Evolutionary conservation across 805 yeast genomes (phyloP).

Genomic region (Metschnikowia peoriensis): DNA sequence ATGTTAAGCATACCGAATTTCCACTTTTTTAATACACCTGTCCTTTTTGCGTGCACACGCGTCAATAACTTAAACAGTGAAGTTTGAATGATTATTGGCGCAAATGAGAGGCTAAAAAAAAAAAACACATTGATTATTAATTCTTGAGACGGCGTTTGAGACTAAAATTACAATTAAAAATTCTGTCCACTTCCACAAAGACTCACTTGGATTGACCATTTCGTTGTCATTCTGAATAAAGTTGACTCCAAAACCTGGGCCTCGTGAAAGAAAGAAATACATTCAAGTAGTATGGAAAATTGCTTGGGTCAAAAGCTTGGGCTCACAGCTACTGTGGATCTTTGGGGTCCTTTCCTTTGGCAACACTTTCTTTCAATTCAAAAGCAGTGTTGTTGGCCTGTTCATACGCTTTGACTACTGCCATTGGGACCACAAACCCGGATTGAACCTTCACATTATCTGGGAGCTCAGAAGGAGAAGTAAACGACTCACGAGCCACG

Average conservation of each 20-base stretch:
- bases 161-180: too few species aligned
- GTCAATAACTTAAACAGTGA: too few species aligned
- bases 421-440: slow-evolving; percentile 35
- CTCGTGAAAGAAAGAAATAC: slow-evolving; percentile 27
- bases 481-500: slow-evolving; percentile 32
- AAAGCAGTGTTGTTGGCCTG: slow-evolving; percentile 29
- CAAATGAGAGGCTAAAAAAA: too few species aligned
- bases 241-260: slow-evolving; percentile 30
- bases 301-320: slow-evolving; percentile 28
- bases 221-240: slow-evolving; percentile 36
- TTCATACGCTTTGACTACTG: slow-evolving; percentile 43
- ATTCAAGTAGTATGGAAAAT: slow-evolving; percentile 39
- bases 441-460: slow-evolving; percentile 44
- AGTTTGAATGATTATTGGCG: too few species aligned
- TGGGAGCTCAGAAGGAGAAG: slow-evolving; percentile 36
- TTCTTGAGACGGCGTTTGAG: not conserved
- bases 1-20: too few species aligned
- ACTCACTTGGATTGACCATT: slow-evolving; percentile 44
- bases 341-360: slow-evolving; percentile 27
- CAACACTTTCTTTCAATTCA: slow-evolving; percentile 20
- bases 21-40: too few species aligned
- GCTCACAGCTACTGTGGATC: slow-evolving; percentile 28
- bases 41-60: too few species aligned
- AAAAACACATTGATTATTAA: too few species aligned
- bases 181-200: slow-evolving; percentile 43